Evolutionary conservation across 176 grass and related monocot species (phyloP).

Genomic region (Ensete glaucum): DNA sequence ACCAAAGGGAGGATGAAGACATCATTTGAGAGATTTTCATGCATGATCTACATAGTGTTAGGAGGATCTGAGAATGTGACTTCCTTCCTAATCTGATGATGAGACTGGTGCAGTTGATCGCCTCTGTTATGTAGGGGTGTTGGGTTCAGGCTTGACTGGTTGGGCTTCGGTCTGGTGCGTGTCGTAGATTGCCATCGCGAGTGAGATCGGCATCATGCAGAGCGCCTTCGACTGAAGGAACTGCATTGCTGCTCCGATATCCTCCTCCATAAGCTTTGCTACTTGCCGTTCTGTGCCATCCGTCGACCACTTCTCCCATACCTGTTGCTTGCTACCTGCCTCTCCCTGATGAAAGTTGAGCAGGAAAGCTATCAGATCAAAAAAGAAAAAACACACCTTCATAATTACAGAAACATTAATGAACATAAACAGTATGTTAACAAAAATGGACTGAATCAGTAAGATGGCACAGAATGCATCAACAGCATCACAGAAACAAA

Average conservation of each 20-base stretch:
- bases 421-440: neutral
- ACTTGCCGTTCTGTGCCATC: conserved; percentile 95
- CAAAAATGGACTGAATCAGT: neutral
- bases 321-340: conserved; percentile 64
- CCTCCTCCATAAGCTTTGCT: conserved; percentile 90
- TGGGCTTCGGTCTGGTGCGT: conserved; percentile 65
- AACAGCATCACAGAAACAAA: neutral
- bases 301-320: conserved; percentile 99
- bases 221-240: conserved; percentile 97
- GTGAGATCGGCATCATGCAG: conserved; percentile 98
- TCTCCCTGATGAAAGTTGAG: conserved; percentile 63
- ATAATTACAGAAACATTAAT: conserved; percentile 6
- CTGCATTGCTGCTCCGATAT: conserved; percentile 91
- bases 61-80: neutral
- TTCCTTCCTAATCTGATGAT: neutral
- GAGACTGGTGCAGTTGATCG: neutral
- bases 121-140: conserved; percentile 40
- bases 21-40: neutral
- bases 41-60: conserved; percentile 7
- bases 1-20: neutral
- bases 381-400: conserved; percentile 16
- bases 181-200: conserved; percentile 95
- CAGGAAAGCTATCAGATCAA: conserved; percentile 27
- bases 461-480: neutral
- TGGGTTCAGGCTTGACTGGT: conserved; percentile 81